Conservation (phyloP, 2,329 filamentous ascomycete genomes). For the Bretziella fagacearum region DNA sequence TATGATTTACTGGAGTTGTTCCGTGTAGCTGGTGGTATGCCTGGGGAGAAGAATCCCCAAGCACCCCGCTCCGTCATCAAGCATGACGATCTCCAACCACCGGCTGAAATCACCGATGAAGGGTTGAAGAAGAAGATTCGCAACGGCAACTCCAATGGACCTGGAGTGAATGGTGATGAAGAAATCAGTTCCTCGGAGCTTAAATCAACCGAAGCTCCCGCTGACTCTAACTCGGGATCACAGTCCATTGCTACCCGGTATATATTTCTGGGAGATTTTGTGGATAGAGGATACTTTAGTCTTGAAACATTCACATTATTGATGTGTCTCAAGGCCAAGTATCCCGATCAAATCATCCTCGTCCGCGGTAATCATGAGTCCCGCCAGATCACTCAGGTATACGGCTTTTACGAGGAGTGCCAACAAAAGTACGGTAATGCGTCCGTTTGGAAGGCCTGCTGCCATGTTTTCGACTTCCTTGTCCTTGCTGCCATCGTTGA, state of each 20-base stretch:
- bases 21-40: constrained; percentile 91
- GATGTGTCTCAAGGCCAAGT: constrained; percentile 82
- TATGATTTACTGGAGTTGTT: constrained; percentile 96
- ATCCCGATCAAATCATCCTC: constrained; percentile 84
- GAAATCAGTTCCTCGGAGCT: constrained; percentile 18
- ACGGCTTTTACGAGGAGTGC: constrained; percentile 98
- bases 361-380: constrained; percentile 98
- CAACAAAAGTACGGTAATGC: constrained; percentile 96
- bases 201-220: constrained; percentile 15
- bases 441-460: constrained; percentile 99
- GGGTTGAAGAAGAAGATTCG: constrained; percentile 69
- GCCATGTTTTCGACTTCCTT: constrained; percentile 97
- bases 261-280: constrained; percentile 68
- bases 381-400: constrained; percentile 92
- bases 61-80: constrained; percentile 59
- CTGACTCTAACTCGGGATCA: constrained; percentile 24
- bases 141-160: constrained; percentile 36
- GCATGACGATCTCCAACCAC: constrained; percentile 82
- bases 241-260: constrained; percentile 39
- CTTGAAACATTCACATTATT: constrained; percentile 95
- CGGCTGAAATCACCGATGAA: constrained; percentile 72
- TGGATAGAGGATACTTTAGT: constrained; percentile 93
- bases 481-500: constrained; percentile 95
- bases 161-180: constrained; percentile 29
- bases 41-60: constrained; percentile 48